These are phyloP conservation scores for Actinomortierella ambigua DNA, from an alignment of 371 early-diverging fungal genomes.

Conservation along the genomic window DNA sequence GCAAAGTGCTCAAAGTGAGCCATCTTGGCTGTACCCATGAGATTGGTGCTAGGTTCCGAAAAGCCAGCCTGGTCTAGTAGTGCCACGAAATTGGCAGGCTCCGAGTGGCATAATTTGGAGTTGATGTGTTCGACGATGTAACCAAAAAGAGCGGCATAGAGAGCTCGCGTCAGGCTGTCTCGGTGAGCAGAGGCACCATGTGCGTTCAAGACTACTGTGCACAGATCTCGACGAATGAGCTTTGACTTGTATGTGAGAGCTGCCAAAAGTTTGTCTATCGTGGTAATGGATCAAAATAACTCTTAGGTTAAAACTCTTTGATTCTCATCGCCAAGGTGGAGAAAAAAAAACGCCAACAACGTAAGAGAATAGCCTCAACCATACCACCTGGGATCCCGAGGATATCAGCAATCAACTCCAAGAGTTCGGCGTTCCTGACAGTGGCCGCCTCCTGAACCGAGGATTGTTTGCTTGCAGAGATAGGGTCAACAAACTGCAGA, in stretches of 20 bases:
- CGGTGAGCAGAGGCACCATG: constrained; percentile 77
- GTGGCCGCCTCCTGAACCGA: constrained; percentile 60
- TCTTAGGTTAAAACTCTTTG: background rate
- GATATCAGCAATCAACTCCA: constrained; percentile 78
- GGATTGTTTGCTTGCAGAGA: constrained; percentile 28
- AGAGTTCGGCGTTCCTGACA: constrained; percentile 65
- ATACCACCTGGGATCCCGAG: constrained; percentile 78
- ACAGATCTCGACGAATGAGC: constrained; percentile 79
- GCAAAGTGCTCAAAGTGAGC: constrained; percentile 76
- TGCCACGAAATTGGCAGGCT: constrained; percentile 75
- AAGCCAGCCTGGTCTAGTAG: constrained; percentile 73
- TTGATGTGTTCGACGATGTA: constrained; percentile 93
- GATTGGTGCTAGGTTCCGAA: constrained; percentile 46
- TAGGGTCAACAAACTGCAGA: constrained; percentile 64
- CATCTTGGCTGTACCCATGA: constrained; percentile 36
- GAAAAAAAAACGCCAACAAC: too few species aligned
- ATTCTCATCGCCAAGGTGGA: constrained; percentile 20
- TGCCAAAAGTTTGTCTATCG: constrained; percentile 43
- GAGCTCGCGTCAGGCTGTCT: constrained; percentile 76
- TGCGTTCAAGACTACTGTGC: constrained; percentile 84
- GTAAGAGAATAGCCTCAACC: constrained; percentile 53
- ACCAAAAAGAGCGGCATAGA: constrained; percentile 84
- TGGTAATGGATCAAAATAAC: constrained; percentile 11
- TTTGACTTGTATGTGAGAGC: constrained; percentile 69
- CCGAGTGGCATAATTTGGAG: constrained; percentile 67